Conservation (phyloP, 805 yeast species). For the Saccharomyces eubayanus region DNA sequence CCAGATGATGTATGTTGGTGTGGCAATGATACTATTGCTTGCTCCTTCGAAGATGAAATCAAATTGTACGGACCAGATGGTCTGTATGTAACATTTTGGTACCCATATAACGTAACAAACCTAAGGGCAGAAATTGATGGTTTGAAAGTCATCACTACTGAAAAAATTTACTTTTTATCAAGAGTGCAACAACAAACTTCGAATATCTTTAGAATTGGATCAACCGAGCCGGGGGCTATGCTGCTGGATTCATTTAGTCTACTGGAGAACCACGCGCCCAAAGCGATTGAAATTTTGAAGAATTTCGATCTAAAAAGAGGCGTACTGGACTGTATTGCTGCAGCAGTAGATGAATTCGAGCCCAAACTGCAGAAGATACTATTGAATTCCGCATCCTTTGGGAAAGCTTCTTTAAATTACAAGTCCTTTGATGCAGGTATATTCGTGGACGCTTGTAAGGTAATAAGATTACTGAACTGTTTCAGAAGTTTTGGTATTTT, state of each 20-base stretch:
- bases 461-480: constrained; percentile 59
- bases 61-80: constrained; percentile 63
- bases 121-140: constrained; percentile 61
- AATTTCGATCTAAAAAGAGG: constrained; percentile 50
- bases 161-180: constrained; percentile 51
- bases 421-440: constrained; percentile 48
- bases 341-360: constrained; percentile 72
- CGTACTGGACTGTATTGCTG: constrained; percentile 60
- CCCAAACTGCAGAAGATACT: constrained; percentile 72
- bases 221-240: constrained; percentile 74
- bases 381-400: constrained; percentile 76
- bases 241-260: constrained; percentile 70
- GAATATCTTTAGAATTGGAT: constrained; percentile 72
- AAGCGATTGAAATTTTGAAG: constrained; percentile 69
- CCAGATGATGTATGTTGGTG: constrained; percentile 67
- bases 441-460: constrained; percentile 56
- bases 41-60: constrained; percentile 52
- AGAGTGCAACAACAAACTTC: constrained; percentile 51
- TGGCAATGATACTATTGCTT: constrained; percentile 70
- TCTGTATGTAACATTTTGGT: constrained; percentile 41
- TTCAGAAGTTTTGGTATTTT: constrained; percentile 60
- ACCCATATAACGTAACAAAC: constrained; percentile 36
- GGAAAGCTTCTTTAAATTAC: constrained; percentile 51
- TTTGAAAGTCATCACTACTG: constrained; percentile 50
- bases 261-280: constrained; percentile 59